Evolutionary conservation across 441 rosid species (phyloP), one percentile per base, ranked within the genome.

Genomic region (Gossypium davidsonii): DNA sequence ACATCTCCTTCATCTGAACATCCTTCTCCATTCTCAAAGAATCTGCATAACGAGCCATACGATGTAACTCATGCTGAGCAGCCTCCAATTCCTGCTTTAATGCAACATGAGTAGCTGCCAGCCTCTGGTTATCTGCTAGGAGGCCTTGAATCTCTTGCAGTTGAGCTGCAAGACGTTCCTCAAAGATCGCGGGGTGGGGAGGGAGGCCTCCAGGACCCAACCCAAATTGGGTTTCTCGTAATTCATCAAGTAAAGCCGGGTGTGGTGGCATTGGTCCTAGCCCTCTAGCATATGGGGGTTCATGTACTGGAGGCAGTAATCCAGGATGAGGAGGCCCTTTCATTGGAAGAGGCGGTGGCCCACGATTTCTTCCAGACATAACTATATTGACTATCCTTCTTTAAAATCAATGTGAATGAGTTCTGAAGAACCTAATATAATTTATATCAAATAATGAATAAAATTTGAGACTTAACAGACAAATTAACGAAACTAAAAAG

Each of bases 31-130:
- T 77, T 59, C 90, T 85, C 70, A 92, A 78, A 0, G 94, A 88
- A 74, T 90, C 97, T 10, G 85, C 89, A 77, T 84, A 82, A 46
- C 84, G 91, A 25, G 83, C 73, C 86, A 86, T 90, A 53, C 87
- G 84, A 18, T 91, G 93, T 81, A 91, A 76, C 75, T 91, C 97
- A 60, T 89, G 86, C 81, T 91, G 96, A 1, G 92, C 83, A 51
- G 83, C 94, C 78, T 92, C 99, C 71, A 94, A 53, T 46, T 92
- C 99, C 83, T 94, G 99, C 84, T 94, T 94, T 11, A 94, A 80
- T 1, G 99, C 97, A 48, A 94, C 98, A 64, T 91, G 99, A 6
- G 96, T 94, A 0, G 98, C 98, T 49, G 96, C 97, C 0, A 90
- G 79, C 65, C 91, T 77, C 84, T 92, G 97, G 71, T 92, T 92